phyloP scores from a whole-genome alignment of 495 filamentous ascomycete genomes.

The Chaetomium cochliodes region DNA sequence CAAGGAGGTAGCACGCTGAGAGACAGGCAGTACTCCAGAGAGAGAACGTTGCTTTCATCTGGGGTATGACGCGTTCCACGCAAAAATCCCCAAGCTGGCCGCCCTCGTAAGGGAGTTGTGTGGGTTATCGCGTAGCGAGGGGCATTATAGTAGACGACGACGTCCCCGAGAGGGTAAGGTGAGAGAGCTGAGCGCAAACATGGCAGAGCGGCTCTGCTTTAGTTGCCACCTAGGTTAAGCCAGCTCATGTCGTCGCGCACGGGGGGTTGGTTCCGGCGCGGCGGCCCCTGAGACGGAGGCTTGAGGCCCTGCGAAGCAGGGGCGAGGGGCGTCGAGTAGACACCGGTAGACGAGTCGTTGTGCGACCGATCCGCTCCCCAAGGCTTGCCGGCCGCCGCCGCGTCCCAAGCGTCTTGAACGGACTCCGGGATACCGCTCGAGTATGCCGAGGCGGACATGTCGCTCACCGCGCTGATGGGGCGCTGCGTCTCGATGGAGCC shows the following conservation, averaged over 20 bases:
- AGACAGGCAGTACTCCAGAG: background rate
- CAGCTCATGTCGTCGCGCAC: slow-evolving; percentile 66
- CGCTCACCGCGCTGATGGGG: slow-evolving; percentile 52
- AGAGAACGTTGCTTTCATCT: background rate
- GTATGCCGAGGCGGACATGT: slow-evolving; percentile 51
- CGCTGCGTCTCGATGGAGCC: slow-evolving; percentile 59
- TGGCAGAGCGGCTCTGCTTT: background rate
- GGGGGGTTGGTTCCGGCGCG: slow-evolving; percentile 16
- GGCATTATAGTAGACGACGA: background rate
- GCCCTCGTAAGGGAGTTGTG: background rate
- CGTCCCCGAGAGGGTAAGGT: background rate
- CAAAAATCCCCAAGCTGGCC: background rate
- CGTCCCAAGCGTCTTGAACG: slow-evolving; percentile 53
- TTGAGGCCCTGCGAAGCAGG: slow-evolving; percentile 27
- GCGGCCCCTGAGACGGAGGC: slow-evolving; percentile 37
- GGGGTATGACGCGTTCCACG: background rate
- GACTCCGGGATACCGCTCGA: slow-evolving; percentile 58
- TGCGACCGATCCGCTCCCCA: slow-evolving; percentile 52
- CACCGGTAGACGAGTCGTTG: slow-evolving; percentile 60
- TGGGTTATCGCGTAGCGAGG: background rate
- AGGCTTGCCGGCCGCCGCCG: slow-evolving; percentile 40
- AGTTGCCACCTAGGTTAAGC: slow-evolving; percentile 59
- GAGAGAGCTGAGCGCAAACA: background rate
- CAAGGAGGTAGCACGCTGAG: background rate
- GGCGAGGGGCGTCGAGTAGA: slow-evolving; percentile 43